Evolutionary conservation across 257 asterid genomes (phyloP), one percentile per base, ranked within the genome.

Genomic region (Scutellaria galericulata): DNA sequence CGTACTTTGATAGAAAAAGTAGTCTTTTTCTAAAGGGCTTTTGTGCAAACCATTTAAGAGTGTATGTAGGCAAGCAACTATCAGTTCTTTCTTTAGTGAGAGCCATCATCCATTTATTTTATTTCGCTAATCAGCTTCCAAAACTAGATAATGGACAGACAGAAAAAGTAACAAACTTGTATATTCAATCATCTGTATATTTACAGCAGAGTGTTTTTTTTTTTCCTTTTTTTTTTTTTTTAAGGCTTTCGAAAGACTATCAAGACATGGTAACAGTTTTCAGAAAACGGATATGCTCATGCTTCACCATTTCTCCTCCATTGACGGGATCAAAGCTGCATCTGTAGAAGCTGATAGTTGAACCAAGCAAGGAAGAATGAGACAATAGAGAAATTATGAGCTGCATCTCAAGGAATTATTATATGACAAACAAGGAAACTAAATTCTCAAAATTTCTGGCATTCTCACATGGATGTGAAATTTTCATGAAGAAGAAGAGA

Each of bases 231-330:
- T 51, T 60, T 39, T 22, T 20, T 45, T 50, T 50, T 40, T 39
- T 20, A 13, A 72, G 46, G 60, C 37, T 3, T 3, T 31, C 5
- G 46, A 60, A 54, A 14, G 11, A 18, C 85, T 85, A 86, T 73
- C 80, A 69, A 27, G 83, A 37, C 60, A 85, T 73, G 37, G 80
- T 89, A 73, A 85, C 93, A 47, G 93, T 77, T 81, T 84, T 82
- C 61, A 90, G 87, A 81, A 93, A 93, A 64, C 81, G 86, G 62
- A 85, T 74, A 69, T 83, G 81, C 78, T 93, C 97, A 67, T 75
- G 96, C 81, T 87, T 96, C 82, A 79, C 91, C 98, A 93, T 93
- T 31, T 70, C 80, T 65, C 97, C 97, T 77, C 98, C 96, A 20
- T 86, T 89, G 46, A 85, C 91, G 22, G 88, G 88, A 85, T 93